Percentiles rank a stretch among this genome's conserved stretches.
These are phyloP conservation scores for Pseudogymnoascus sp. DNA, from an alignment of 2,329 filamentous ascomycete genomes.

Conservation along the genomic window DNA sequence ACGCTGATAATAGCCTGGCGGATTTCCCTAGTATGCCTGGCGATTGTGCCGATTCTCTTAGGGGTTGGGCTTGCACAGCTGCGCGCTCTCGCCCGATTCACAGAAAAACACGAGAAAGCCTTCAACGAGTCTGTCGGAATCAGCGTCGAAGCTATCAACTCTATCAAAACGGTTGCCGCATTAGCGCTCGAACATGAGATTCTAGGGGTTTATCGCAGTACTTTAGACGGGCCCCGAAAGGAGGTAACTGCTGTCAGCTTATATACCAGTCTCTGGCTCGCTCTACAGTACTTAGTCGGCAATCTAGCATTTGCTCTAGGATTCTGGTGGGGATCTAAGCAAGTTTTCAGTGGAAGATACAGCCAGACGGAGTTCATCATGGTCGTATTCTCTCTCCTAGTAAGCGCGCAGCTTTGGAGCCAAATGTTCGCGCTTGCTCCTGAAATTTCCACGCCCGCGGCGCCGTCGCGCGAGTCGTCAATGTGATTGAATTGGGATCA, in stretches of 20 bases:
- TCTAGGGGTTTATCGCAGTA: slow-evolving; percentile 36
- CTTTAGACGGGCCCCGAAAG: slow-evolving; percentile 39
- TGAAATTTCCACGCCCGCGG: slow-evolving; percentile 45
- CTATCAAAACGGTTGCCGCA: slow-evolving; percentile 52
- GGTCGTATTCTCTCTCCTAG: slow-evolving; percentile 43
- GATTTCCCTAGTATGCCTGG: slow-evolving; percentile 64
- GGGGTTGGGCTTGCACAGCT: slow-evolving; percentile 65
- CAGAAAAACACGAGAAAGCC: slow-evolving; percentile 57
- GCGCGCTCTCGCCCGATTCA: slow-evolving; percentile 53
- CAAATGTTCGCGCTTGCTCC: slow-evolving; percentile 6
- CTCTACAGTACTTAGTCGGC: slow-evolving; percentile 46
- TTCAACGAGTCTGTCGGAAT: slow-evolving; percentile 58
- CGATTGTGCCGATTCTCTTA: slow-evolving; percentile 61
- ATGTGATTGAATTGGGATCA: slow-evolving; percentile 34
- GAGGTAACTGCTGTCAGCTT: slow-evolving; percentile 39
- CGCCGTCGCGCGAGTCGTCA: slow-evolving; percentile 50
- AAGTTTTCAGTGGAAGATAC: slow-evolving; percentile 48
- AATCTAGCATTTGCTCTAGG: slow-evolving; percentile 49
- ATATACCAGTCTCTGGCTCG: slow-evolving; percentile 42
- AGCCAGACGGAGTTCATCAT: slow-evolving; percentile 37
- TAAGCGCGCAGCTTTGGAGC: slow-evolving; percentile 43
- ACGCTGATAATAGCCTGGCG: slow-evolving; percentile 68
- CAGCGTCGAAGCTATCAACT: slow-evolving; percentile 52
- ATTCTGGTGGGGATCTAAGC: slow-evolving; percentile 53
- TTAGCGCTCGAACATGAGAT: slow-evolving; percentile 53